Evolutionary conservation across 2,329 filamentous ascomycete genomes (phyloP).

Genomic region (Aquanectria penicillioides): DNA sequence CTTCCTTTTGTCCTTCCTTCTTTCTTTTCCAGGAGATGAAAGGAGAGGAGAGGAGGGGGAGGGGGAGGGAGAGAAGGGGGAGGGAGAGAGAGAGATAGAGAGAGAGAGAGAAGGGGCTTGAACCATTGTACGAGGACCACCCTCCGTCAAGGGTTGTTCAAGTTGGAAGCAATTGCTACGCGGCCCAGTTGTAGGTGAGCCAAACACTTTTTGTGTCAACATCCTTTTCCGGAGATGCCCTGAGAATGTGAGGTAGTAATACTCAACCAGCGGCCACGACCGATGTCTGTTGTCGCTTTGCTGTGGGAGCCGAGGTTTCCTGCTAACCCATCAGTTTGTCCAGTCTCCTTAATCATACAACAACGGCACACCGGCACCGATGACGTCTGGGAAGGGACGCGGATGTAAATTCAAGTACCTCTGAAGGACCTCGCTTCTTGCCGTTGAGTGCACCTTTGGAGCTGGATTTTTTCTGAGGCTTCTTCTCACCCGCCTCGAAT

Average conservation of each 20-base stretch:
- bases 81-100: too few species aligned
- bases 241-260: slow-evolving; percentile 22
- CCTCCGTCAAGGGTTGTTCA: slow-evolving; percentile 27
- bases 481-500: slow-evolving; percentile 82
- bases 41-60: too few species aligned
- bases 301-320: slow-evolving; percentile 52
- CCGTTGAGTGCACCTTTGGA: slow-evolving; percentile 51
- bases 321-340: slow-evolving; percentile 42
- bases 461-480: slow-evolving; percentile 68
- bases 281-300: slow-evolving; percentile 55
- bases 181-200: slow-evolving; percentile 17
- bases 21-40: too few species aligned
- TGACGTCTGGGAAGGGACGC: slow-evolving; percentile 23
- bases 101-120: too few species aligned
- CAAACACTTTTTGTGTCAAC: slow-evolving; percentile 19
- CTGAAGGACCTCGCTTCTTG: slow-evolving; percentile 61
- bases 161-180: slow-evolving; percentile 16
- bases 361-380: slow-evolving; percentile 18
- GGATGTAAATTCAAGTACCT: slow-evolving; percentile 50
- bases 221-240: slow-evolving; percentile 20
- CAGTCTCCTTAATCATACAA: slow-evolving; percentile 11
- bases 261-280: slow-evolving; percentile 52
- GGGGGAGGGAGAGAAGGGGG: too few species aligned
- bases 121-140: too few species aligned
- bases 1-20: too few species aligned